Percentiles rank a stretch among this genome's conserved stretches.
These are phyloP conservation scores for Stemphylium beticola DNA, from an alignment of 2,329 filamentous ascomycete species.

Conservation along the genomic window DNA sequence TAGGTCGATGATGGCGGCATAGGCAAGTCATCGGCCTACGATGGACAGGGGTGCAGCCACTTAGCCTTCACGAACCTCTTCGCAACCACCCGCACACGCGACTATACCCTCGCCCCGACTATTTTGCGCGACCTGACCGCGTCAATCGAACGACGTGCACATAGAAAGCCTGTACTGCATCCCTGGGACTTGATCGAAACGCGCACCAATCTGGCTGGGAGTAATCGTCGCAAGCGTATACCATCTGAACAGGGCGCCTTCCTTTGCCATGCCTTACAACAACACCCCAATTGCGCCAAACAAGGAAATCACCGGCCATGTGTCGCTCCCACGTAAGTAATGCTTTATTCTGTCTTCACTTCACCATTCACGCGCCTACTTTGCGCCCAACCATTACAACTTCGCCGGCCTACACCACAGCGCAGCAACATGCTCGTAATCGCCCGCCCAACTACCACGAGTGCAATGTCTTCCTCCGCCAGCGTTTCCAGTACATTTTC, in stretches of 20 bases:
- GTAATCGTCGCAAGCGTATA: background rate
- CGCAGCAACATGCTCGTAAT: too few relatives aligned
- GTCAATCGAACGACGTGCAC: constrained; percentile 1
- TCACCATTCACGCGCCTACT: background rate
- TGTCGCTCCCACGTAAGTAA: constrained; percentile 79
- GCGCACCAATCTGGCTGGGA: background rate
- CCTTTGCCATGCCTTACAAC: constrained; percentile 76
- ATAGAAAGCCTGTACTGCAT: background rate
- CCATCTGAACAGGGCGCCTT: background rate
- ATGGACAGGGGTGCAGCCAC: constrained; percentile 8
- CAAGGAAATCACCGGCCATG: constrained; percentile 83
- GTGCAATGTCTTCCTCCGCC: too few relatives aligned
- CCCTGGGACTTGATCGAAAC: background rate
- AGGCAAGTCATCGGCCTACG: constrained; percentile 5
- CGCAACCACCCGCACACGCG: constrained; percentile 13
- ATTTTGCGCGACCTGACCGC: constrained; percentile 13
- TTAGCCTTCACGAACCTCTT: background rate
- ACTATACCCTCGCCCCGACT: background rate
- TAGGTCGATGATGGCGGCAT: constrained; percentile 1
- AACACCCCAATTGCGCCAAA: constrained; percentile 80
- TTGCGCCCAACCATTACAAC: background rate
- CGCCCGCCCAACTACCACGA: too few relatives aligned
- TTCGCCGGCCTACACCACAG: too few relatives aligned
- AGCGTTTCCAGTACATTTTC: too few relatives aligned
- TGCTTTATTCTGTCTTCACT: background rate